Conservation (phyloP, 306 rosid species). For the Carpinus fangiana region DNA sequence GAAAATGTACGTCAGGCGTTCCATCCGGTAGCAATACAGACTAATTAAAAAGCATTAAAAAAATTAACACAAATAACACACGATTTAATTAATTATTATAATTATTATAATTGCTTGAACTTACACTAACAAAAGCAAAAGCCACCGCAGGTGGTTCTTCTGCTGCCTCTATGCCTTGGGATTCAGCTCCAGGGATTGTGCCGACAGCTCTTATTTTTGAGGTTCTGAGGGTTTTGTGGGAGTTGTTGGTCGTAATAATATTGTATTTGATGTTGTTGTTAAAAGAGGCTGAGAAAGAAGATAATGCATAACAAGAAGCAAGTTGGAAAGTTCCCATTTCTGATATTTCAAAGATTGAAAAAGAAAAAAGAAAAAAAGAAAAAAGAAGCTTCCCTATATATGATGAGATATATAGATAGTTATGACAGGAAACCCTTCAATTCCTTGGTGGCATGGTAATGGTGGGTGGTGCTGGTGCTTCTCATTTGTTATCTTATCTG, state of each 20-base stretch:
- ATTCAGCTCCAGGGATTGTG: conserved; percentile 53
- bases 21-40: conserved; percentile 91
- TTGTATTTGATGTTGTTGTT: conserved; percentile 41
- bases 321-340: conserved; percentile 54
- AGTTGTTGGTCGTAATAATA: conserved; percentile 23
- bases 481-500: no score
- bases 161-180: conserved; percentile 47
- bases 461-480: no score
- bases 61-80: background rate
- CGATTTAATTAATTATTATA: background rate
- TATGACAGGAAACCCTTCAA: no score
- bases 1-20: conserved; percentile 79
- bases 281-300: conserved; percentile 38
- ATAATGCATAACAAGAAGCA: conserved; percentile 29
- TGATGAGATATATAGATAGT: no score
- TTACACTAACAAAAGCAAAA: conserved; percentile 79
- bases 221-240: conserved; percentile 31
- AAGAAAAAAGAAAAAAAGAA: no score
- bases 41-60: conserved; percentile 28
- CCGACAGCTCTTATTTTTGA: conserved; percentile 57
- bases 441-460: no score
- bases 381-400: no score
- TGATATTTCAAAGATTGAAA: background rate
- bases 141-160: conserved; percentile 54
- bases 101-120: conserved; percentile 13